Evolutionary conservation across 2,329 filamentous ascomycete species (phyloP).

Genomic region (Trichoderma sp.): DNA sequence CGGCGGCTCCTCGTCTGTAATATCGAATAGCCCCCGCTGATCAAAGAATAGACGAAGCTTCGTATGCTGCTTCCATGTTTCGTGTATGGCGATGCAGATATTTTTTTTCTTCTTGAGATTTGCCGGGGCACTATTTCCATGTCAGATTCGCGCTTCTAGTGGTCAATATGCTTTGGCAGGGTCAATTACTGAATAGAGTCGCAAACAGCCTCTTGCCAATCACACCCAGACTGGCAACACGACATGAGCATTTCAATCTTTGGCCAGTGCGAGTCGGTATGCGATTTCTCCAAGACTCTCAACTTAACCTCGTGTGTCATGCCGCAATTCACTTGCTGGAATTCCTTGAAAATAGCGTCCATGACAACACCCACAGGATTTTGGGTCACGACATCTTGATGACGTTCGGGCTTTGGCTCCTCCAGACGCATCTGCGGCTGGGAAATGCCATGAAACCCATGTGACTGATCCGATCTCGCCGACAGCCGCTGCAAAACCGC

Average conservation of each 20-base stretch:
- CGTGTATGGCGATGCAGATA: conserved; percentile 8
- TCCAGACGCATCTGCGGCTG: not conserved
- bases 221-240: conserved; percentile 6
- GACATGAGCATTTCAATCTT: conserved; percentile 17
- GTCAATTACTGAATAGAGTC: conserved; percentile 4
- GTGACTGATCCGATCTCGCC: not conserved
- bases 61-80: conserved; percentile 1
- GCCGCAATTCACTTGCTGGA: conserved; percentile 9
- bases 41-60: conserved; percentile 16
- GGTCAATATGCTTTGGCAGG: no score
- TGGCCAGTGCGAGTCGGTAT: not conserved
- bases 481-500: not conserved
- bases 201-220: conserved; percentile 16
- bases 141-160: not conserved
- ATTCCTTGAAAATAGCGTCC: conserved; percentile 15
- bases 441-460: not conserved
- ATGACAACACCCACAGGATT: conserved; percentile 12
- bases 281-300: conserved; percentile 1
- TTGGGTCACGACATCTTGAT: not conserved
- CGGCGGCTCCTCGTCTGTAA: conserved; percentile 10
- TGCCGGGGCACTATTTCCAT: not conserved
- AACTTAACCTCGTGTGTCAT: conserved; percentile 8
- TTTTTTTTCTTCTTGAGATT: not conserved
- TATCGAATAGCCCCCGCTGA: conserved; percentile 9
- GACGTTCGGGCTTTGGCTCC: no score